These are phyloP conservation scores for Myriosclerotinia curreyana DNA, from an alignment of 2,329 filamentous ascomycete genomes.

Conservation along the genomic window DNA sequence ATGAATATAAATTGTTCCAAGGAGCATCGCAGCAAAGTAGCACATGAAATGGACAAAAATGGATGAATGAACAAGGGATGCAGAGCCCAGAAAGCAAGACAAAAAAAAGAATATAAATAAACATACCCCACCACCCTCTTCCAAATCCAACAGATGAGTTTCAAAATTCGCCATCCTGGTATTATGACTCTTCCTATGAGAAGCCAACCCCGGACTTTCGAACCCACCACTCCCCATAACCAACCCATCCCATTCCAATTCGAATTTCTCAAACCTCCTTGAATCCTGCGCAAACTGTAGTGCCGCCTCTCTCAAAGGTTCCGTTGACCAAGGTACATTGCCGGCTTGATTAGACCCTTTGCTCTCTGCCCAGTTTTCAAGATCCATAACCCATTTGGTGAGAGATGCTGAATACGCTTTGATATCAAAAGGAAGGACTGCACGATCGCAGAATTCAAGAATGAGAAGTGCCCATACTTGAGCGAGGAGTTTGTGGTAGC, in stretches of 20 bases:
- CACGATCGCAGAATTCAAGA: constrained; percentile 77
- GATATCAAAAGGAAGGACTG: constrained; percentile 80
- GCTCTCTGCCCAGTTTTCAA: constrained; percentile 63
- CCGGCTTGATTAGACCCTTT: constrained; percentile 53
- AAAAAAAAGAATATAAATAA: constrained; percentile 13
- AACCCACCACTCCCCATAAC: constrained; percentile 71
- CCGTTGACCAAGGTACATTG: constrained; percentile 40
- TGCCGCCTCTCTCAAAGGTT: constrained; percentile 61
- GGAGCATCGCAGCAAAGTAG: background rate
- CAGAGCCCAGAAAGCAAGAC: background rate
- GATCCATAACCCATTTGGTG: constrained; percentile 59
- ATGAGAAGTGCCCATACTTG: constrained; percentile 80
- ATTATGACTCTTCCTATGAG: constrained; percentile 73
- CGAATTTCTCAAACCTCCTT: constrained; percentile 70
- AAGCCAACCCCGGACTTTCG: constrained; percentile 66
- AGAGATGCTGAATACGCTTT: constrained; percentile 67
- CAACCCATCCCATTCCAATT: constrained; percentile 69
- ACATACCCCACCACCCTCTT: constrained; percentile 70
- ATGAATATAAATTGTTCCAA: background rate
- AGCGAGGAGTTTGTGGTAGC: constrained; percentile 74
- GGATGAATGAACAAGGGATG: no score
- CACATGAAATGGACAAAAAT: background rate
- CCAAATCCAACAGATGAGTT: constrained; percentile 74
- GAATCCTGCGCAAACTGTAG: constrained; percentile 58
- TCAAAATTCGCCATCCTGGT: constrained; percentile 78